Evolutionary conservation across 768 basidiomycete species (phyloP).

Genomic region (Lactarius psammicola): DNA sequence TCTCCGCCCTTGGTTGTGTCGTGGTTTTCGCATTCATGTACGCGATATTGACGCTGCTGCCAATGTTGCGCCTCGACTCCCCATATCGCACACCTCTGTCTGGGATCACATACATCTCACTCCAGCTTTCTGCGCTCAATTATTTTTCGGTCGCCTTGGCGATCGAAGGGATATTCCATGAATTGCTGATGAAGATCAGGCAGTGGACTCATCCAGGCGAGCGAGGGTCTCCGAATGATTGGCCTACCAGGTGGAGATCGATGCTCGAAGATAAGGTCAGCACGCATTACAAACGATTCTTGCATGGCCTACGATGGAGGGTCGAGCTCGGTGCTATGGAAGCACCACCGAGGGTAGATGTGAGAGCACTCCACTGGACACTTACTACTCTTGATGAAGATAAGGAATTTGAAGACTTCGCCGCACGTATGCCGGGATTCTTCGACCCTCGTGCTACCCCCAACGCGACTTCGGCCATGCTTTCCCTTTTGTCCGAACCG

Average conservation of each 20-base stretch:
- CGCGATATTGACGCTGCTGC: not conserved
- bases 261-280: not conserved
- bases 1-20: not conserved
- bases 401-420: not conserved
- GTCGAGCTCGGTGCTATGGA: not conserved
- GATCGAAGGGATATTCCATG: not conserved
- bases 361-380: not conserved
- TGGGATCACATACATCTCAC: not conserved
- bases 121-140: not conserved
- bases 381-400: not conserved
- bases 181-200: not conserved
- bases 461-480: not conserved
- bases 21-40: not conserved
- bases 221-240: not conserved
- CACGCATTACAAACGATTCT: not conserved
- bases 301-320: not conserved
- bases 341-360: not conserved
- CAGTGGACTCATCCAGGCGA: not conserved
- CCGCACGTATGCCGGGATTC: not conserved
- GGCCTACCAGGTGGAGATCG: not conserved
- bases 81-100: conserved; percentile 4
- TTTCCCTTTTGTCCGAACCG: not conserved
- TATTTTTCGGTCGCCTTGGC: not conserved
- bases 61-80: not conserved
- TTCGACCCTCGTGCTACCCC: not conserved